Conservation (phyloP, 495 filamentous ascomycete species). For the Xylaria intraflava region DNA sequence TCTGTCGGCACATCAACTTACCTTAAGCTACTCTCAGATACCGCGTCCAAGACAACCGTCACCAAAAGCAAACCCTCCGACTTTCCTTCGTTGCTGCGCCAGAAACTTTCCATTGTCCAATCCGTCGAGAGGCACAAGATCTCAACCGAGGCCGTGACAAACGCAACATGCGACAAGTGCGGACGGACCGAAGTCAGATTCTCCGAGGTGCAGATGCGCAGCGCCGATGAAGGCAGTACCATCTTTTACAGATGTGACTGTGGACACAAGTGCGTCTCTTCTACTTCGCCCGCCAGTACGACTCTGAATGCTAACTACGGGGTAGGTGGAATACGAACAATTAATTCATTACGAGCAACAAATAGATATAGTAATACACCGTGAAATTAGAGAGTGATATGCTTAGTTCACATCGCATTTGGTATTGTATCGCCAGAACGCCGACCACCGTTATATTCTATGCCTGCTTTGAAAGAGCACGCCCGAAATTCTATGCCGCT, state of each 20-base stretch:
- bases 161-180: conserved; percentile 71
- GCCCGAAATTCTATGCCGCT: conserved; percentile 19
- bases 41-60: conserved; percentile 68
- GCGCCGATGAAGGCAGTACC: conserved; percentile 92
- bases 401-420: conserved; percentile 17
- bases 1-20: conserved; percentile 7
- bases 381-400: neutral
- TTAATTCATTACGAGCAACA: conserved; percentile 28
- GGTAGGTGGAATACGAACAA: conserved; percentile 58
- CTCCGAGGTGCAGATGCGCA: conserved; percentile 76
- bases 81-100: conserved; percentile 80
- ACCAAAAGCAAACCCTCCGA: conserved; percentile 77
- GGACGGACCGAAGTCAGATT: conserved; percentile 77
- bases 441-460: conserved; percentile 13
- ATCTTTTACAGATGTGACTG: conserved; percentile 85
- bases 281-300: neutral
- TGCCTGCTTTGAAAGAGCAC: conserved; percentile 9
- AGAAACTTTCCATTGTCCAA: conserved; percentile 81
- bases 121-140: conserved; percentile 71
- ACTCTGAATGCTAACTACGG: conserved; percentile 19
- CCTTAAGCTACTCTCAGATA: conserved; percentile 54
- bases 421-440: conserved; percentile 20
- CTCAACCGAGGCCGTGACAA: conserved; percentile 63
- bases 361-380: neutral
- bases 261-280: conserved; percentile 62